A percentile compares a stretch with the other conserved stretches of the same genome.
Conservation (phyloP, 2,329 filamentous ascomycete genomes). For the Coniella vitis region DNA sequence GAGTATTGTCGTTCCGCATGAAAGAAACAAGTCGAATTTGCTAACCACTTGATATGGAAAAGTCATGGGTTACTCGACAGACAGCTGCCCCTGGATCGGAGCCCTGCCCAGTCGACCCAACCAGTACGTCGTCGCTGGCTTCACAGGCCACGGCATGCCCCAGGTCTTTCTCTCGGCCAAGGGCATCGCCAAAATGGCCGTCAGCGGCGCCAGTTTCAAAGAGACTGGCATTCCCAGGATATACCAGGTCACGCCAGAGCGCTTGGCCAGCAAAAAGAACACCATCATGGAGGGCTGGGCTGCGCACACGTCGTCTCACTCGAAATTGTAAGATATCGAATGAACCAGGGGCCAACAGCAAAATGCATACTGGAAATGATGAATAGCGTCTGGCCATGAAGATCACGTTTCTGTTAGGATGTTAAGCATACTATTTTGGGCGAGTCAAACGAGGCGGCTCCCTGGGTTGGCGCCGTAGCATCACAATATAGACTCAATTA, state of each 20-base stretch:
- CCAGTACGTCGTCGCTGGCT: slow-evolving; percentile 41
- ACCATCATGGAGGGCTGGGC: slow-evolving; percentile 11
- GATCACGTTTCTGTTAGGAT: no score
- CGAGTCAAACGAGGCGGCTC: no score
- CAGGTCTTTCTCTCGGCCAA: slow-evolving; percentile 34
- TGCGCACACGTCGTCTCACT: not conserved
- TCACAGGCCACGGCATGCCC: slow-evolving; percentile 46
- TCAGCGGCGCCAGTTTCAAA: slow-evolving; percentile 24
- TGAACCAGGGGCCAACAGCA: no score
- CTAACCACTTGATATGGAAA: no score
- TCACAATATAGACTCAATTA: no score
- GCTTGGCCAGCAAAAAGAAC: slow-evolving; percentile 20
- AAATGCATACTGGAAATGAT: no score
- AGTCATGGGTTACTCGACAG: slow-evolving; percentile 37
- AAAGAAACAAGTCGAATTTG: no score
- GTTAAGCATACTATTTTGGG: no score
- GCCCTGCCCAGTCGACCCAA: slow-evolving; percentile 31
- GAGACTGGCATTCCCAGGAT: slow-evolving; percentile 30
- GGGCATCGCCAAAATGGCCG: slow-evolving; percentile 34
- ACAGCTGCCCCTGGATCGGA: slow-evolving; percentile 38
- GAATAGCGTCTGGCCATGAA: no score
- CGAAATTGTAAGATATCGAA: not conserved
- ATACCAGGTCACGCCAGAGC: slow-evolving; percentile 27
- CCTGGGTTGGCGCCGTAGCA: no score
- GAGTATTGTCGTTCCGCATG: no score